Evolutionary conservation across 352 stramenopile species (phyloP).

Genomic region (Phytophthora syringae): DNA sequence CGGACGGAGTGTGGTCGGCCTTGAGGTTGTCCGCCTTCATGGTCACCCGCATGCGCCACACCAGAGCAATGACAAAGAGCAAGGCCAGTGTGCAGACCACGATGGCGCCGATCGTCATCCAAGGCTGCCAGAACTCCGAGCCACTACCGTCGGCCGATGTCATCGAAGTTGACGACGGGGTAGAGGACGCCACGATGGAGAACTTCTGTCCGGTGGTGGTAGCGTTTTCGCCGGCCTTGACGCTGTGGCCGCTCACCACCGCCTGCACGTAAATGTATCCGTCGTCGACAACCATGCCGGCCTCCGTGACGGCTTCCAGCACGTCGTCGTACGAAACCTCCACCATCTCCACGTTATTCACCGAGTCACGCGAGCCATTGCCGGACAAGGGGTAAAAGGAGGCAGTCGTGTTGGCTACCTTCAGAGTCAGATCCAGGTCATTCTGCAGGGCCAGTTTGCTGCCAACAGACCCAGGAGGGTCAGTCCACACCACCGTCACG

Average conservation of each 20-base stretch:
- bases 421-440: constrained; percentile 71
- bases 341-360: constrained; percentile 87
- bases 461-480: constrained; percentile 63
- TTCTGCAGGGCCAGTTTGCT: constrained; percentile 67
- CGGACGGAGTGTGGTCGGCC: constrained; percentile 21
- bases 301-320: constrained; percentile 36
- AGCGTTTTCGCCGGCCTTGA: constrained; percentile 60
- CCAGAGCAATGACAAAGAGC: constrained; percentile 61
- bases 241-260: constrained; percentile 63
- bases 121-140: constrained; percentile 68
- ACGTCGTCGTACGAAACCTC: constrained; percentile 66
- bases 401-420: constrained; percentile 52
- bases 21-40: constrained; percentile 34
- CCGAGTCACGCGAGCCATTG: constrained; percentile 59
- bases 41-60: constrained; percentile 52
- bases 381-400: constrained; percentile 69
- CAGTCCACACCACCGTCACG: constrained; percentile 77
- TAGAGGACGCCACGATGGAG: constrained; percentile 80
- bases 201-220: constrained; percentile 65
- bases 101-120: constrained; percentile 75
- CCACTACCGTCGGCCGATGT: constrained; percentile 3
- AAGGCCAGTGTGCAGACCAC: constrained; percentile 53
- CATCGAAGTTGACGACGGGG: constrained; percentile 49
- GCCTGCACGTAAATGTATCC: constrained; percentile 65
- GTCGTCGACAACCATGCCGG: constrained; percentile 38